A percentile compares a stretch with the other conserved stretches of the same genome.
Conservation (phyloP, 2,329 filamentous ascomycete species). For the Cladosporium sp. region DNA sequence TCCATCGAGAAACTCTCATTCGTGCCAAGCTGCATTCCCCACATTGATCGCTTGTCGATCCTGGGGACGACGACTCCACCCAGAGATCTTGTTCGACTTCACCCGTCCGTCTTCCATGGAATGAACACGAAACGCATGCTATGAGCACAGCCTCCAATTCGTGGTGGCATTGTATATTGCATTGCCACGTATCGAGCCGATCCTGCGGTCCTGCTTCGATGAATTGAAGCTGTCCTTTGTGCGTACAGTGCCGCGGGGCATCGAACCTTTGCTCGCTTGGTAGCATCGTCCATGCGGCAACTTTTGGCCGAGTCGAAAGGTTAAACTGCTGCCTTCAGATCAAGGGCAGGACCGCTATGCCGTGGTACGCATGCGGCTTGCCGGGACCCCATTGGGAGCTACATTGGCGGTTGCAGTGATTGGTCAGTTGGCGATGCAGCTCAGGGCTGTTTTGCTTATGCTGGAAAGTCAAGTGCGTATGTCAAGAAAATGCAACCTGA, state of each 20-base stretch:
- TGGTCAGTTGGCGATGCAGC: background rate
- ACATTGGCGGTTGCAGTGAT: background rate
- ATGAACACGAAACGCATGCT: background rate
- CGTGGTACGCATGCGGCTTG: slow-evolving; percentile 2
- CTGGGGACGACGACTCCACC: background rate
- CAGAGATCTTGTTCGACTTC: background rate
- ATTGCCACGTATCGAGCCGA: background rate
- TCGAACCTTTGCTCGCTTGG: background rate
- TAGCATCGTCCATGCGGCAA: slow-evolving; percentile 2
- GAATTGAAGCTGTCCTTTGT: background rate
- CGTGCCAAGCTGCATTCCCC: slow-evolving; percentile 5
- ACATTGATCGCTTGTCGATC: background rate
- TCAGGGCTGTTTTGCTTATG: slow-evolving; percentile 7
- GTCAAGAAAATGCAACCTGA: slow-evolving; percentile 1
- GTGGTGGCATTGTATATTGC: background rate
- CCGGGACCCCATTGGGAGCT: background rate
- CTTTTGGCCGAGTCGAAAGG: background rate
- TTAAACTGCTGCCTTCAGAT: background rate
- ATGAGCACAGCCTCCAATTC: background rate
- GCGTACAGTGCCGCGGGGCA: background rate
- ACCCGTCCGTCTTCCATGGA: background rate
- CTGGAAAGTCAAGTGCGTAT: slow-evolving; percentile 7
- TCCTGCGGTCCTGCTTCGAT: background rate
- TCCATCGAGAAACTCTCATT: background rate
- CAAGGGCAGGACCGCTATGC: background rate